Evolutionary conservation across 495 filamentous ascomycete species (phyloP), one percentile per base, ranked within the genome.

Genomic region (Daldinia bambusicola): DNA sequence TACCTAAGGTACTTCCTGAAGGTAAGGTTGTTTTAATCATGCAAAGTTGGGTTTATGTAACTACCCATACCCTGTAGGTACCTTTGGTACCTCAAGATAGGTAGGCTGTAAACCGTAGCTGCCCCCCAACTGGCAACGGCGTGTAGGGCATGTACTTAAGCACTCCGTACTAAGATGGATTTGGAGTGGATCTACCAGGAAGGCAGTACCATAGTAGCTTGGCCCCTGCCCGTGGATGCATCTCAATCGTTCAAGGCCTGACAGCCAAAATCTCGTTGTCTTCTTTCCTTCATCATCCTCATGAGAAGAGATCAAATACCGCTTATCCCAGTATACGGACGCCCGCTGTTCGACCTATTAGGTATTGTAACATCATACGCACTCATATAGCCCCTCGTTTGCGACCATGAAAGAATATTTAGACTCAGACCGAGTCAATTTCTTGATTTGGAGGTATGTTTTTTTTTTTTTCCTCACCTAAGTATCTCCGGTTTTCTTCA

Each of bases 381-480:
- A 20, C 31, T 18, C 12, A 31, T n/a, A 10, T 32, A 57, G 32
- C 36, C 52, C 12, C n/a, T 38, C 13, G 64, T 69, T 63, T 37
- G 64, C 79, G 74, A 82, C 74, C 62, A 85, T 87, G 85, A 88
- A 88, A 78, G 86, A 88, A 76, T 74, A 81, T 67, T 87, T 99
- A 76, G 91, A 92, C 80, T 95, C 93, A 68, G 89, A 98, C 85
- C 91, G 95, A 83, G 89, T 98, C 84, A 99, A 98, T 87, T 98
- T 95, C 86, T 86, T 99, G 83, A 92, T 99, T 85, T 97, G 94
- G 92, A 94, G 94, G 93, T 98, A 87, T 81, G 93, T 87, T 74
- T 70, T 79, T 76, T 76, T 74, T 26, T 26, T 63, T 71, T 70
- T 63, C 52, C 71, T 63, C 52, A 59, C 67, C 69, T 50, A 63